phyloP scores from a whole-genome alignment of 2,329 filamentous ascomycete genomes.

The Botrytis squamosa region DNA sequence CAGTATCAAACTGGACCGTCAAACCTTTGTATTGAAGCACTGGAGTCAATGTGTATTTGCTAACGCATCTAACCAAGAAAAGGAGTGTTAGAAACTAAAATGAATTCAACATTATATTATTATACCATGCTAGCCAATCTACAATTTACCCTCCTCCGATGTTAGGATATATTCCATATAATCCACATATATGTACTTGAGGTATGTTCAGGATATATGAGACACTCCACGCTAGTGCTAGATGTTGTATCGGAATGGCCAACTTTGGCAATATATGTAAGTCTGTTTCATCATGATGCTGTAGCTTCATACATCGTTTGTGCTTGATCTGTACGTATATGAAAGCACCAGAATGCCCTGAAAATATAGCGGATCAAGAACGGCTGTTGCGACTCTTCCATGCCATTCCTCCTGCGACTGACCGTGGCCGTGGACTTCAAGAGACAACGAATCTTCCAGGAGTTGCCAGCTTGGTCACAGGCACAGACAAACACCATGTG shows the following conservation, averaged over 20 bases:
- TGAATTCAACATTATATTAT: neutral
- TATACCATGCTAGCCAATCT: slow-evolving; percentile 2
- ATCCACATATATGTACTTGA: neutral
- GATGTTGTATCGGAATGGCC: neutral
- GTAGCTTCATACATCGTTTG: neutral
- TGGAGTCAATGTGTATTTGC: neutral
- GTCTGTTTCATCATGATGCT: neutral
- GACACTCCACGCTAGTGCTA: neutral
- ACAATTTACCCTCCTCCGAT: neutral
- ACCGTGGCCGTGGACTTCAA: neutral
- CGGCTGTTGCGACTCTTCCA: neutral
- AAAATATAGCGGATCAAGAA: neutral
- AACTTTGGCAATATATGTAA: neutral
- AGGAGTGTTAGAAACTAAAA: neutral
- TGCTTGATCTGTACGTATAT: neutral
- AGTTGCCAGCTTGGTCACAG: neutral
- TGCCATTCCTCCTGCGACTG: neutral
- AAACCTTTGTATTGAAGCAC: neutral
- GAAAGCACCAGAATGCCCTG: neutral
- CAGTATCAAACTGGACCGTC: neutral
- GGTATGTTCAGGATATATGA: neutral
- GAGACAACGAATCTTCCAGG: neutral
- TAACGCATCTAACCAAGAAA: neutral
- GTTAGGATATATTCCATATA: neutral
- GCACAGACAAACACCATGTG: neutral